phyloP scores from a whole-genome alignment of 192 early-diverging fungal species.

The Radiomyces spectabilis region DNA sequence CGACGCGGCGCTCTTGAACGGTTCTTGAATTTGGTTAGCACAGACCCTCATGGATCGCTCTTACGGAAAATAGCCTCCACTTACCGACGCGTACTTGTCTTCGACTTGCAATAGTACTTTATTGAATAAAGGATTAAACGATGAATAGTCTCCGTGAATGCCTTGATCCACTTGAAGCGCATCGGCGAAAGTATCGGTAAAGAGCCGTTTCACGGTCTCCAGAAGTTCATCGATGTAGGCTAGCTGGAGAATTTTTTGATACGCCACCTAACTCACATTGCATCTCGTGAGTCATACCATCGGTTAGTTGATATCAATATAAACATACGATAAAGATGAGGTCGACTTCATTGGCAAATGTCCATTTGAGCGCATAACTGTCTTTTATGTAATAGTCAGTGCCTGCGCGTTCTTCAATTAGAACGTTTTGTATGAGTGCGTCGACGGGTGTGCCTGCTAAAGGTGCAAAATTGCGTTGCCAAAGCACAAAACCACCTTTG shows the following conservation, averaged over 20 bases:
- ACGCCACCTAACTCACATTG: slow-evolving; percentile 52
- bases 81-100: slow-evolving; percentile 51
- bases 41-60: too few relatives aligned
- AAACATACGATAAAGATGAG: slow-evolving; percentile 66
- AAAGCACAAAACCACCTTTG: slow-evolving; percentile 83
- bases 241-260: slow-evolving; percentile 82
- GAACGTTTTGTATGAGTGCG: slow-evolving; percentile 64
- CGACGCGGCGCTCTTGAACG: slow-evolving; percentile 55
- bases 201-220: slow-evolving; percentile 56
- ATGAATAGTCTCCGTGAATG: slow-evolving; percentile 17
- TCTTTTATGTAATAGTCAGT: slow-evolving; percentile 58
- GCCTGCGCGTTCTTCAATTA: slow-evolving; percentile 66
- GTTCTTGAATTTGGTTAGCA: slow-evolving; percentile 9
- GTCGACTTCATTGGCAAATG: slow-evolving; percentile 73
- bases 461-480: slow-evolving; percentile 64
- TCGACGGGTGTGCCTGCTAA: slow-evolving; percentile 57
- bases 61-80: slow-evolving; percentile 3
- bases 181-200: slow-evolving; percentile 49
- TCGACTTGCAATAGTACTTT: slow-evolving; percentile 58
- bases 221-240: slow-evolving; percentile 81
- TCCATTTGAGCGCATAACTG: slow-evolving; percentile 68
- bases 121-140: slow-evolving; percentile 69
- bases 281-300: background rate
- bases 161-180: slow-evolving; percentile 26
- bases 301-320: background rate